Base-by-base conservation (phyloP, 495 filamentous ascomycete genomes). In the Podospora bellae-mahoneyi region DNA sequence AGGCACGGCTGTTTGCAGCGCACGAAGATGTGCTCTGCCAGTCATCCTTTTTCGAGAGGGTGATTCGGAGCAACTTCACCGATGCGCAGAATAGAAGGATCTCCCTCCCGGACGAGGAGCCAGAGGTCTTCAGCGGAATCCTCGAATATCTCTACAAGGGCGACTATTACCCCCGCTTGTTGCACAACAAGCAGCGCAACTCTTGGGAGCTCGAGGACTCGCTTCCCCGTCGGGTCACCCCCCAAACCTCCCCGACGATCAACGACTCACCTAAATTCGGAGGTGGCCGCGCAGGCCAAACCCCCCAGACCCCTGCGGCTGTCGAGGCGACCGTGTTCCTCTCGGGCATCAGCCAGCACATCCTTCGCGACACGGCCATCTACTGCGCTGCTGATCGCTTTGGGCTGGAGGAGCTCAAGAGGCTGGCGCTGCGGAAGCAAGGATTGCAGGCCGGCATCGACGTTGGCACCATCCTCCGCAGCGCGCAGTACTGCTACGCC, bases 71-170 rank as follows among this genome's bases (percentile, higher is more conserved):
- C 66, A 85, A 87, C 67, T 89, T 88, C 79, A 82, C 86, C 77
- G 84, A 87, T 74, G 76, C 86, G 61, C 76, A 82, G 72, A 82
- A 83, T 75, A 91, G 89, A 78, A 86, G 86, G 68, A 89, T 97
- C 79, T 81, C 87, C 62, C 87, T 97, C 59, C 90, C 92, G 10
- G 87, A 93, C 73, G 93, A 97, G 80, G 87, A 93, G 74, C 90
- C 94, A 26, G 92, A 96, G 78, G 85, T 95, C 77, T 91, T 97
- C 82, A 94, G 92, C 71, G 92, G 89, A 30, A 84, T 97, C 44
- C 90, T 97, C 72, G 93, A 97, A 77, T 97, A 92, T 77, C 89
- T 97, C 68, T 96, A 97, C 87, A 93, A 94, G 81, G 85, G 93
- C 82, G 93, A 97, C 80, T 97, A 97, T 81, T 94, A 90, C 72